A percentile compares a stretch with the other conserved stretches of the same genome.
Conservation (phyloP, 2,329 filamentous ascomycete species). For the Huntiella abstrusa region DNA sequence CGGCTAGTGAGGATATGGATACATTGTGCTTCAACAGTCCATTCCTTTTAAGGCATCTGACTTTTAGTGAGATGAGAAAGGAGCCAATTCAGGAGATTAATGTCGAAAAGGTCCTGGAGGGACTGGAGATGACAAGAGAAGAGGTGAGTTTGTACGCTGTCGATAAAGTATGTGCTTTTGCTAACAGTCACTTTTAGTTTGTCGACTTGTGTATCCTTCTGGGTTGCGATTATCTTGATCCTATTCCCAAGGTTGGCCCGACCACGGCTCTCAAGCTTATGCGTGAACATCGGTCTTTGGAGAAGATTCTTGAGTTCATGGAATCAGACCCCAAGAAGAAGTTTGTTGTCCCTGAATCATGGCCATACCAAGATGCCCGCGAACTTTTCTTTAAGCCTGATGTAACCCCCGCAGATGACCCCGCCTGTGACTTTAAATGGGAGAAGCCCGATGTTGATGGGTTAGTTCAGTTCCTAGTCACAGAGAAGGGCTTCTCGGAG, state of each 20-base stretch:
- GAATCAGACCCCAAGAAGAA: conserved; percentile 60
- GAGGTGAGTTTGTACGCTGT: conserved; percentile 36
- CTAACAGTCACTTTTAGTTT: conserved; percentile 37
- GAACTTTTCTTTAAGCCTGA: conserved; percentile 84
- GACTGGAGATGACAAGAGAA: conserved; percentile 68
- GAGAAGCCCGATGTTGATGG: conserved; percentile 82
- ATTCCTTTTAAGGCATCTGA: conserved; percentile 78
- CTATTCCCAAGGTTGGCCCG: conserved; percentile 84
- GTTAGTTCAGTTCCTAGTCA: conserved; percentile 72
- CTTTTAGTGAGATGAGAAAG: conserved; percentile 92
- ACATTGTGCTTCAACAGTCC: conserved; percentile 90
- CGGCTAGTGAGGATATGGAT: conserved; percentile 97
- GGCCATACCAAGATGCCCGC: conserved; percentile 84
- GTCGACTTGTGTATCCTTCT: conserved; percentile 95
- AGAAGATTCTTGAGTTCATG: conserved; percentile 69
- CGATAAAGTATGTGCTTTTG: background rate
- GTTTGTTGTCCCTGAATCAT: conserved; percentile 80
- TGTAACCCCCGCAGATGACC: conserved; percentile 63
- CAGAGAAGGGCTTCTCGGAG: conserved; percentile 92
- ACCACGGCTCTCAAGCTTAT: conserved; percentile 86
- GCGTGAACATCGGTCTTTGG: conserved; percentile 72
- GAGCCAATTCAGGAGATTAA: conserved; percentile 94
- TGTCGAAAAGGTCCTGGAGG: conserved; percentile 69
- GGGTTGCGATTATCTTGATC: conserved; percentile 93
- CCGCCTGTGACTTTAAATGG: conserved; percentile 95